Evolutionary conservation across 225 moss, liverwort and hornwort genomes (phyloP).

Genomic region (Lunularia cruciata): DNA sequence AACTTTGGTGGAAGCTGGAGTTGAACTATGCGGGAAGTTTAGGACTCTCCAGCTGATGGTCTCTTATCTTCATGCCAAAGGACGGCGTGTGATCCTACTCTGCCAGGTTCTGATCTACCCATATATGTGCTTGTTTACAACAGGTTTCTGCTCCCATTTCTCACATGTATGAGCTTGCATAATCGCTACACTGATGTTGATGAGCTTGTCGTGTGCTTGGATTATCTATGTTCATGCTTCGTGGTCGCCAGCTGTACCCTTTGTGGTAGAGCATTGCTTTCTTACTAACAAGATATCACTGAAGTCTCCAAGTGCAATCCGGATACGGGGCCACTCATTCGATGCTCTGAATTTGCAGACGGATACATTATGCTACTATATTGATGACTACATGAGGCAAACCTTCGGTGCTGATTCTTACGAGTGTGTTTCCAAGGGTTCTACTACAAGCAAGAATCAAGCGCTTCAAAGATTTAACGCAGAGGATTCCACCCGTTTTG

Average conservation of each 20-base stretch:
- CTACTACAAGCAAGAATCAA: conserved; percentile 26
- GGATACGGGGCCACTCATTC: too few species aligned
- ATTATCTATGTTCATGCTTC: too few species aligned
- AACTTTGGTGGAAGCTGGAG: conserved; percentile 32
- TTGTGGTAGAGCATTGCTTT: too few species aligned
- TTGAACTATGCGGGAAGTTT: conserved; percentile 40
- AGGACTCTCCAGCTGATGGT: conserved; percentile 37
- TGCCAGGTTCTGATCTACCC: conserved; percentile 34
- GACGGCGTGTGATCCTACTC: conserved; percentile 38
- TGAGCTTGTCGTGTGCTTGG: too few species aligned
- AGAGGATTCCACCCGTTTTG: conserved; percentile 39
- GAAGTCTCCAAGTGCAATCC: too few species aligned
- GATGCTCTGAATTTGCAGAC: too few species aligned
- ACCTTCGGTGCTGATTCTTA: conserved; percentile 39
- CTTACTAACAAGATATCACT: too few species aligned
- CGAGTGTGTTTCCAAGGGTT: conserved; percentile 26
- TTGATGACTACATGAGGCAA: conserved; percentile 40
- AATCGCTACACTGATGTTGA: too few species aligned
- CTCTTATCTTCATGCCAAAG: conserved; percentile 28
- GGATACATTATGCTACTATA: conserved; percentile 21
- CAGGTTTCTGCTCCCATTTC: too few species aligned
- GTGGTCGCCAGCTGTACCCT: too few species aligned
- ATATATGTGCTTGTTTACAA: too few species aligned
- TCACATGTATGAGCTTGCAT: too few species aligned
- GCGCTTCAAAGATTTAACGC: conserved; percentile 41